Conservation (phyloP, 2,329 filamentous ascomycete species). For the Sporothrix euskadiensis region DNA sequence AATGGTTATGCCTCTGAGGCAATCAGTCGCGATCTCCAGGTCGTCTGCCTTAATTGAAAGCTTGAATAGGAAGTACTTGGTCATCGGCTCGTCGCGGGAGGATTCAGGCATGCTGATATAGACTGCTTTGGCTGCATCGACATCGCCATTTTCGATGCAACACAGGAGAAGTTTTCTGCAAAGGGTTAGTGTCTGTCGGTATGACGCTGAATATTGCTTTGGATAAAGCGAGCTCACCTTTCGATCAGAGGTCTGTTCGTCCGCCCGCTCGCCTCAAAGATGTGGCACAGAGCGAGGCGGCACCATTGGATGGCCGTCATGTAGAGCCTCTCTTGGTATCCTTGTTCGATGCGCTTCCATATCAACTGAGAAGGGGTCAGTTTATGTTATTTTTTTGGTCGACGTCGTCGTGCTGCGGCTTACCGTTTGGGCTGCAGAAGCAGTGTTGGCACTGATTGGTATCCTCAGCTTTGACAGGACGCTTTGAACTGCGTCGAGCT, state of each 20-base stretch:
- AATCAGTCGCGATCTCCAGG: conserved; percentile 59
- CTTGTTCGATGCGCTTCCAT: conserved; percentile 74
- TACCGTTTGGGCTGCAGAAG: conserved; percentile 68
- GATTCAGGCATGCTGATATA: conserved; percentile 61
- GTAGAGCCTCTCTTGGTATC: conserved; percentile 54
- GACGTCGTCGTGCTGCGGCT: conserved; percentile 32
- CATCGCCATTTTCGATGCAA: conserved; percentile 60
- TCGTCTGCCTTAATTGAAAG: conserved; percentile 63
- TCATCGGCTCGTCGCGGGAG: conserved; percentile 62
- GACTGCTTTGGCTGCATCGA: conserved; percentile 54
- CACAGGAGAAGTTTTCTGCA: conserved; percentile 72
- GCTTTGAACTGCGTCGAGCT: conserved; percentile 35
- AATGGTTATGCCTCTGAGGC: conserved; percentile 62
- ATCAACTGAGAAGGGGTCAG: conserved; percentile 57
- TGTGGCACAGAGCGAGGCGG: conserved; percentile 61
- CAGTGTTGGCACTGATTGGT: conserved; percentile 59
- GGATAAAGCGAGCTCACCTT: conserved; percentile 49
- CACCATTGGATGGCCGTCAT: conserved; percentile 69
- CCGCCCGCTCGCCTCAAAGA: conserved; percentile 67
- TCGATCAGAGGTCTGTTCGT: conserved; percentile 68
- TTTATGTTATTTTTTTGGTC: not conserved
- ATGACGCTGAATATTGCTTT: no score
- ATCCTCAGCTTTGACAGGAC: conserved; percentile 49
- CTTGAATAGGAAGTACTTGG: conserved; percentile 75
- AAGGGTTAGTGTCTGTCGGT: not conserved